Conservation (phyloP, 306 rosid species). For the Malus sieversii region DNA sequence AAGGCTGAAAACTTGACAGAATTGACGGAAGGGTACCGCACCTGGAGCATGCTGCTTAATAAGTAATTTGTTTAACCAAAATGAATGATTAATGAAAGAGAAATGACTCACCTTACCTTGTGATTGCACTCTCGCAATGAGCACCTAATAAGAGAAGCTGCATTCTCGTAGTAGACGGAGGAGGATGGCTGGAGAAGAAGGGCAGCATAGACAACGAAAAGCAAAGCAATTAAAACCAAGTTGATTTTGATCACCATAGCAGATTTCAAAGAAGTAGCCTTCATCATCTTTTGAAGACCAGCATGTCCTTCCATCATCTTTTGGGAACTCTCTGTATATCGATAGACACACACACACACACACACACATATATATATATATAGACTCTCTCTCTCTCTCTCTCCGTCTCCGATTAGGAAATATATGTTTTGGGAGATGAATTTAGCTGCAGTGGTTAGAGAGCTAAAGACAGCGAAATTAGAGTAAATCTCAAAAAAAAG, state of each 20-base stretch:
- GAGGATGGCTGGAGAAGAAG: constrained; percentile 78
- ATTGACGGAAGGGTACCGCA: no score
- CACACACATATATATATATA: constrained; percentile 16
- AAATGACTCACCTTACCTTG: constrained; percentile 89
- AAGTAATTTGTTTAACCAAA: no score
- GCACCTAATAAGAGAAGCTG: constrained; percentile 64
- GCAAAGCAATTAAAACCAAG: constrained; percentile 53
- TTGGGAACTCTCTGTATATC: constrained; percentile 11
- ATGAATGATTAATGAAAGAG: neutral
- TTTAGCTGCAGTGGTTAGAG: constrained; percentile 43
- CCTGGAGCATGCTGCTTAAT: no score
- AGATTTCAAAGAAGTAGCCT: constrained; percentile 63
- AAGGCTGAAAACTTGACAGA: no score
- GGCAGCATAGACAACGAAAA: constrained; percentile 46
- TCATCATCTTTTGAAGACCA: constrained; percentile 45
- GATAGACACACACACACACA: no score
- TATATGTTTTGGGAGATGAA: constrained; percentile 13
- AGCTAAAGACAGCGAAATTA: constrained; percentile 22
- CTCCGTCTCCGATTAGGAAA: constrained; percentile 1
- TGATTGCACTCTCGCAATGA: constrained; percentile 72
- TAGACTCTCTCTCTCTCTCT: neutral
- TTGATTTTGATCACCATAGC: constrained; percentile 69
- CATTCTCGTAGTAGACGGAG: constrained; percentile 55
- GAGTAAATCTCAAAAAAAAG: constrained; percentile 42
- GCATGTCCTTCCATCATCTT: constrained; percentile 36